Evolutionary conservation across 495 filamentous ascomycete genomes (phyloP), one percentile per base, ranked within the genome.

Genomic region (Podospora sp.): DNA sequence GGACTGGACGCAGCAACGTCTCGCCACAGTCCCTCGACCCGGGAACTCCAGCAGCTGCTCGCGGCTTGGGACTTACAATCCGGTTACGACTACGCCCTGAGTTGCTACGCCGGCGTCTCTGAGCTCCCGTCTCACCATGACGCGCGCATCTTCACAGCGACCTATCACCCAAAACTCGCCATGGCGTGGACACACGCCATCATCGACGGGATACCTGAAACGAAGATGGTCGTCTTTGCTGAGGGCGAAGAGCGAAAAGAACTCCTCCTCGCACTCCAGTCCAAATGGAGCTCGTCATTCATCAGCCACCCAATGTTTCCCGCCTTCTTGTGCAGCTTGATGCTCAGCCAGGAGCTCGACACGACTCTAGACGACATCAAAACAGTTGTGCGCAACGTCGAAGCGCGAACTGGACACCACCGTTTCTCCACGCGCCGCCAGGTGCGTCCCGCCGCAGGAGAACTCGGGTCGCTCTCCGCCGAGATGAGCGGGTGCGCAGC

Each of bases 91-190:
- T 76, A 76, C 40, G 65, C 70, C 12, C 62, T 61, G 33, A 67
- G 70, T 57, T 72, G 60, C 62, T 71, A 70, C 46, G 70, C 72
- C 20, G 74, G 74, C n/a, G 70, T 74, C 0, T 55, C 72, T 0
- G 63, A 67, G 0, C 22, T 70, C 6, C 62, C 40, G 2, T 18
- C 40, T 11, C 60, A 36, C 7, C 21, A 12, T 3, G 18, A 49
- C 6, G 20, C 18, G 8, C 68, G 24, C 18, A 27, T 66, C 2
- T 76, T 67, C 58, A 71, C 72, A 1, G 66, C 68, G 14, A 58
- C 70, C n/a, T 74, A 76, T 16, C 74, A 74, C 40, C 74, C 74
- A 2, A 76, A 76, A 27, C 69, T 76, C 1, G 67, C 68, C 26
- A 55, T 61, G 5, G 57, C 66, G 3, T 76, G 74, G 74, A 71